Conservation (phyloP, 2,329 filamentous ascomycete genomes). For the Fusarium begoniae region DNA sequence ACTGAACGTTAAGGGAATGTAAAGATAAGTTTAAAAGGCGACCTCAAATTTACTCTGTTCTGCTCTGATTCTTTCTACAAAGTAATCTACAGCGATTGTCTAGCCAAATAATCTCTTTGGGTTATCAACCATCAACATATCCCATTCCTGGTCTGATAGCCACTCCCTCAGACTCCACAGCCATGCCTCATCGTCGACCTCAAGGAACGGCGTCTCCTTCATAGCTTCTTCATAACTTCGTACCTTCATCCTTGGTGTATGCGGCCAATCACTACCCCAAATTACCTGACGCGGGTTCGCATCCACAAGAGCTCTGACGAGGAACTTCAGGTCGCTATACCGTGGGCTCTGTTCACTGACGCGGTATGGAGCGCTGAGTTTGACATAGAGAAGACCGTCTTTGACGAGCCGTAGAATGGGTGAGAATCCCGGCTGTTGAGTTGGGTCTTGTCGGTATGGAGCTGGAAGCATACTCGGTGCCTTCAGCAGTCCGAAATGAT, state of each 20-base stretch:
- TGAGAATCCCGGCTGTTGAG: constrained; percentile 38
- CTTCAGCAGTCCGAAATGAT: constrained; percentile 51
- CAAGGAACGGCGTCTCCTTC: constrained; percentile 41
- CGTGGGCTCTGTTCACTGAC: constrained; percentile 43
- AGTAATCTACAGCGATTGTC: not conserved
- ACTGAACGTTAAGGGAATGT: not conserved
- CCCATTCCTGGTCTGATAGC: constrained; percentile 39
- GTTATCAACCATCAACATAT: constrained; percentile 31
- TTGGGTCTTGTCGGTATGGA: constrained; percentile 35
- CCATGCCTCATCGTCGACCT: constrained; percentile 40
- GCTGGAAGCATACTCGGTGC: constrained; percentile 44
- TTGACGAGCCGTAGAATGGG: constrained; percentile 41
- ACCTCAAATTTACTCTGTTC: not conserved
- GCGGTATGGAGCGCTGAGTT: constrained; percentile 51
- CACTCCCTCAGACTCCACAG: constrained; percentile 33
- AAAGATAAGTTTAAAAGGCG: not conserved
- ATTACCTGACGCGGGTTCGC: constrained; percentile 46
- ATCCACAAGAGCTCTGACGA: constrained; percentile 46
- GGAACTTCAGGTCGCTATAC: constrained; percentile 45
- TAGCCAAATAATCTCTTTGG: constrained; percentile 13
- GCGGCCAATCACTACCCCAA: constrained; percentile 53
- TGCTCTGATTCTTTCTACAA: not conserved
- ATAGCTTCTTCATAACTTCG: constrained; percentile 47
- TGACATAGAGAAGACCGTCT: constrained; percentile 47
- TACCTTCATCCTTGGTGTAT: constrained; percentile 50